Evolutionary conservation across 371 early-diverging fungal genomes (phyloP).

Genomic region (Catenaria anguillulae): DNA sequence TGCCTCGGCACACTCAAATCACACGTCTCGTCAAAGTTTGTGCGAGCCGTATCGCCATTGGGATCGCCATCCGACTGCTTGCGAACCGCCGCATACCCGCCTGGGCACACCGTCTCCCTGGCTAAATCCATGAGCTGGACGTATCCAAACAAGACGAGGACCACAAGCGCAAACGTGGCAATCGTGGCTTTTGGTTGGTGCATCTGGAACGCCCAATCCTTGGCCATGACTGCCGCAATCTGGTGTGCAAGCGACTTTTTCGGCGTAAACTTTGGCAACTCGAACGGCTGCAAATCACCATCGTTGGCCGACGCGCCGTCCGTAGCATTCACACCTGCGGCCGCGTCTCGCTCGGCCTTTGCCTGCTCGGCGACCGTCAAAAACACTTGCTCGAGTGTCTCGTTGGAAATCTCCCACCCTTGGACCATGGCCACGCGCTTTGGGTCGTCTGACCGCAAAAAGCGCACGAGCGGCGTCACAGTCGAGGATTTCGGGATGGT

Average conservation of each 20-base stretch:
- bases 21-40: not conserved
- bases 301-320: not conserved
- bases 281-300: not conserved
- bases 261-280: not conserved
- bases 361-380: not conserved
- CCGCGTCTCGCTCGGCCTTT: too few species aligned
- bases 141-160: not conserved
- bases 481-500: not conserved
- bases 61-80: not conserved
- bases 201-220: not conserved
- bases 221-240: not conserved
- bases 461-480: not conserved
- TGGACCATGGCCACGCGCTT: not conserved
- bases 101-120: not conserved
- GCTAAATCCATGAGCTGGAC: not conserved
- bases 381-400: constrained; percentile 6
- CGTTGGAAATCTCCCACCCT: not conserved
- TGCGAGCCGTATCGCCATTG: too few species aligned
- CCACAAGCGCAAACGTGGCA: not conserved
- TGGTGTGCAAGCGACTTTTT: not conserved
- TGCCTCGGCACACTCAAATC: too few species aligned
- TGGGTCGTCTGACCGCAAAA: constrained; percentile 6
- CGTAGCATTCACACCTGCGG: too few species aligned
- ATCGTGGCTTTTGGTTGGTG: not conserved
- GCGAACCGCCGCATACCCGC: not conserved